Percentiles rank a stretch among this genome's conserved stretches.
These are phyloP conservation scores for Cymbopogon flexuosus DNA, from an alignment of 202 grass and related monocot genomes.

Conservation along the genomic window DNA sequence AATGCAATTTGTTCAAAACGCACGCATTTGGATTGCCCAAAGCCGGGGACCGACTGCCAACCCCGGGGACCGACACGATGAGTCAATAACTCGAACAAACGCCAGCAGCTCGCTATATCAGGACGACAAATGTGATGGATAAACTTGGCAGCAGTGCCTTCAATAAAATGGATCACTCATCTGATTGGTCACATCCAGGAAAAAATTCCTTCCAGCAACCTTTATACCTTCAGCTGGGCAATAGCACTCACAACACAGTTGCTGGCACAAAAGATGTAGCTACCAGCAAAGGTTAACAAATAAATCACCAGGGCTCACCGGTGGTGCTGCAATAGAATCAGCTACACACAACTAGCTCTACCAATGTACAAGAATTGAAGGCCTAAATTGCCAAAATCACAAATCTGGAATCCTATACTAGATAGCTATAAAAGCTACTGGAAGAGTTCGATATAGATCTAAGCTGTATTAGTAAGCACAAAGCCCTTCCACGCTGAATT, in stretches of 20 bases:
- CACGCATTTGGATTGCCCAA: neutral
- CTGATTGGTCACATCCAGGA: neutral
- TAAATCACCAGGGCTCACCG: slow-evolving; percentile 12
- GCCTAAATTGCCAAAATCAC: slow-evolving; percentile 1
- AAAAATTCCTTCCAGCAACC: neutral
- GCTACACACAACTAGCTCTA: slow-evolving; percentile 38
- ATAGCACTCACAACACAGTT: neutral
- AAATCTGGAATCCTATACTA: slow-evolving; percentile 32
- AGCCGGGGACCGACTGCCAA: too few relatives aligned
- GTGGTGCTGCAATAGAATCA: slow-evolving; percentile 24
- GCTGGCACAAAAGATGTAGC: neutral
- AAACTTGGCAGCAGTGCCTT: neutral
- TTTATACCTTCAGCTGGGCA: neutral
- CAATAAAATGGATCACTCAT: neutral
- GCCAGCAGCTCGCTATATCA: neutral
- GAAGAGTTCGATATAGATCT: slow-evolving; percentile 24
- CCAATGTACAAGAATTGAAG: slow-evolving; percentile 1
- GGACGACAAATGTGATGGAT: neutral
- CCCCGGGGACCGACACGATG: too few relatives aligned
- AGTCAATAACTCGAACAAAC: neutral
- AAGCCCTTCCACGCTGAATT: slow-evolving; percentile 9
- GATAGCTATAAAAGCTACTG: slow-evolving; percentile 24
- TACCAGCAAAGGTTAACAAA: slow-evolving; percentile 23
- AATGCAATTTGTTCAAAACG: too few relatives aligned
- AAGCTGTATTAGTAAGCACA: slow-evolving; percentile 28